phyloP scores from a whole-genome alignment of 176 grass and related monocot genomes.

The Carex myosuroides region DNA sequence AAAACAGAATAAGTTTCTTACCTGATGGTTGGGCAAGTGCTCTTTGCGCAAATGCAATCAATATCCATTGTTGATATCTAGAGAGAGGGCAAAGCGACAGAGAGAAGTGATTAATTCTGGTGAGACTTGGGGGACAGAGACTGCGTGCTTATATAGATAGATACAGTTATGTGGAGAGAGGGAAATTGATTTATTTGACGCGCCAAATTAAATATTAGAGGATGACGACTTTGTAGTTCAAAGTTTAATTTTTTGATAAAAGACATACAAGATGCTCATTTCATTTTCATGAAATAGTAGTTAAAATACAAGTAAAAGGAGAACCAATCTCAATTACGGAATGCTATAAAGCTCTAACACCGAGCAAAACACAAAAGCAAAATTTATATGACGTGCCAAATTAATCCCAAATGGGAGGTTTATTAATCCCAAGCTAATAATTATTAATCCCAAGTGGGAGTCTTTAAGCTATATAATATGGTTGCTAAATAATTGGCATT shows the following conservation, averaged over 20 bases:
- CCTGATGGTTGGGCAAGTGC: conserved; percentile 6
- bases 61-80: not conserved
- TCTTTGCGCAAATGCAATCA: not conserved
- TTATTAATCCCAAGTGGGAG: not conserved
- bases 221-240: not conserved
- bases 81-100: not conserved
- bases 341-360: too few species aligned
- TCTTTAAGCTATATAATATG: not conserved
- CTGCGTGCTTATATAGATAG: not conserved
- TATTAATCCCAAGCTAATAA: too few species aligned
- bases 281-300: too few species aligned
- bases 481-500: not conserved
- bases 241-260: not conserved
- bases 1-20: not conserved
- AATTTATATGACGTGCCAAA: not conserved
- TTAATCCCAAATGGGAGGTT: not conserved
- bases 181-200: not conserved
- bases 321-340: too few species aligned
- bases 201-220: not conserved
- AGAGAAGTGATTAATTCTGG: not conserved
- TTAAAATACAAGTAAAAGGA: too few species aligned
- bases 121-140: not conserved
- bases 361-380: too few species aligned
- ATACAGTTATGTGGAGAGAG: not conserved
- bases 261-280: too few species aligned